These are phyloP conservation scores for Candida pseudocylindracea DNA, from an alignment of 1,139 yeast species.

Conservation along the genomic window DNA sequence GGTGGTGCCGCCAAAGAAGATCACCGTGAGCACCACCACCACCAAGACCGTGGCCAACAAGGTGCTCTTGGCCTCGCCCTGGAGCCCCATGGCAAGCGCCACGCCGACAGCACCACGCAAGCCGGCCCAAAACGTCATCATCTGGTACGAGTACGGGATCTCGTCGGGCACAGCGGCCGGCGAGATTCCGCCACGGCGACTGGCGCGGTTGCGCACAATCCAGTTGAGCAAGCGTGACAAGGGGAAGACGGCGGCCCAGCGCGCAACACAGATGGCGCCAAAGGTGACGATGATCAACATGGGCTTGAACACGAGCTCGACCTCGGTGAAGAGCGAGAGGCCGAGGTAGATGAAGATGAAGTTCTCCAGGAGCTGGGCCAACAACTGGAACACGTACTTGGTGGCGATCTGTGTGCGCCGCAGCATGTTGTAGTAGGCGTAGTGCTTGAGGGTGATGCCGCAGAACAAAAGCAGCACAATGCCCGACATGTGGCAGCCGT, in stretches of 20 bases:
- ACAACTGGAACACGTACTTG: constrained; percentile 76
- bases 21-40: constrained; percentile 89
- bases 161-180: constrained; percentile 47
- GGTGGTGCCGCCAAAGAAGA: constrained; percentile 94
- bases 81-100: constrained; percentile 92
- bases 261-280: constrained; percentile 75
- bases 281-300: constrained; percentile 77
- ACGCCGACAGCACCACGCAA: constrained; percentile 98
- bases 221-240: constrained; percentile 69
- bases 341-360: constrained; percentile 93
- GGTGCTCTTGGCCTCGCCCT: constrained; percentile 83
- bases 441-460: constrained; percentile 90
- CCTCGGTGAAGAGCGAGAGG: constrained; percentile 84
- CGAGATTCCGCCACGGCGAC: constrained; percentile 17
- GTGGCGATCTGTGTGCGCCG: constrained; percentile 93
- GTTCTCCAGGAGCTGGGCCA: constrained; percentile 91
- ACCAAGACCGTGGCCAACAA: constrained; percentile 86
- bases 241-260: constrained; percentile 98
- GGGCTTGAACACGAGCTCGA: constrained; percentile 86
- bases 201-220: constrained; percentile 35
- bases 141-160: constrained; percentile 86
- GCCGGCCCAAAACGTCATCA: constrained; percentile 99
- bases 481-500: constrained; percentile 99
- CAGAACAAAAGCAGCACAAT: constrained; percentile 88
- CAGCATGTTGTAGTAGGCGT: constrained; percentile 94